Evolutionary conservation across 2,329 filamentous ascomycete genomes (phyloP).

Genomic region (Beauveria sp.): DNA sequence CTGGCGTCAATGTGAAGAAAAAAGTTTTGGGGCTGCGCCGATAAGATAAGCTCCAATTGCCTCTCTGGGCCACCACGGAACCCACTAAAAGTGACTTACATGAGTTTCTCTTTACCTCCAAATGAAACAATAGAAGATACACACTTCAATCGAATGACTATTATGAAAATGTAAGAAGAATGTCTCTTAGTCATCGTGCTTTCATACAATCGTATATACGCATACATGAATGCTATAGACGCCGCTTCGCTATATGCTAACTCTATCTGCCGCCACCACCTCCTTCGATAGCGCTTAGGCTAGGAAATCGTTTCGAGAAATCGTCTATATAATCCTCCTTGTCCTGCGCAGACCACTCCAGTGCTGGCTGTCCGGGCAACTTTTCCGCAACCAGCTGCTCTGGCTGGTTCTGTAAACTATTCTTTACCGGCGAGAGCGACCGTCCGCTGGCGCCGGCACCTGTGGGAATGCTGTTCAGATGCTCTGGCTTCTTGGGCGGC

Average conservation of each 20-base stretch:
- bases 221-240: background rate
- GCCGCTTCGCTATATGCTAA: background rate
- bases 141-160: too few relatives aligned
- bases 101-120: too few relatives aligned
- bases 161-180: conserved; percentile 1
- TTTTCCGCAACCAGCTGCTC: conserved; percentile 38
- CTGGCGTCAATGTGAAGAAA: conserved; percentile 13
- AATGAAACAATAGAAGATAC: too few relatives aligned
- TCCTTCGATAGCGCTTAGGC: conserved; percentile 66
- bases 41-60: conserved; percentile 26
- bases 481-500: conserved; percentile 54
- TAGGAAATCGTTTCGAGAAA: conserved; percentile 83
- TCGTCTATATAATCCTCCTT: conserved; percentile 59
- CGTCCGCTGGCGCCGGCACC: conserved; percentile 22
- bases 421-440: conserved; percentile 39
- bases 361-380: conserved; percentile 38
- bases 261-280: background rate
- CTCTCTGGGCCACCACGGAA: background rate
- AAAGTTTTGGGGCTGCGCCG: conserved; percentile 18
- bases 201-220: conserved; percentile 4
- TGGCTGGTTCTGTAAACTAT: conserved; percentile 17
- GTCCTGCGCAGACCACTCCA: conserved; percentile 50
- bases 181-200: background rate
- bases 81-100: background rate
- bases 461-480: conserved; percentile 50